Evolutionary conservation across 805 yeast species (phyloP).

Genomic region (Saccharomycopsis oosterbeekiorum): DNA sequence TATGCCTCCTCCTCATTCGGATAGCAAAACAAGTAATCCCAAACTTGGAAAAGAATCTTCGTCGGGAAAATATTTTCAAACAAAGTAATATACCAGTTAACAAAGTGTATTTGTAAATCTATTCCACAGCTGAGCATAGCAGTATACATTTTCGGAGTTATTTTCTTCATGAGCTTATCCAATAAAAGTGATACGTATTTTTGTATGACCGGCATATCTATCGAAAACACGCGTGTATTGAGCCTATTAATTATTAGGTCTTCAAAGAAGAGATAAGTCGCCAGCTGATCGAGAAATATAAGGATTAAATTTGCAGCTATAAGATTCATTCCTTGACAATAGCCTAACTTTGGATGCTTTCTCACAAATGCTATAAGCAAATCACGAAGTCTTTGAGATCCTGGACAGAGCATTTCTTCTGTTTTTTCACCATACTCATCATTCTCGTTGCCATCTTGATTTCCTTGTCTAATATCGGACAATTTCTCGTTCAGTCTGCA

Average conservation of each 20-base stretch:
- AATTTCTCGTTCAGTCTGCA: conserved; percentile 28
- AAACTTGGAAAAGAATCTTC: conserved; percentile 41
- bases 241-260: conserved; percentile 39
- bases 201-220: conserved; percentile 28
- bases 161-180: conserved; percentile 25
- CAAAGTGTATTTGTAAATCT: conserved; percentile 39
- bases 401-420: conserved; percentile 26
- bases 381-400: conserved; percentile 36
- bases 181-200: conserved; percentile 33
- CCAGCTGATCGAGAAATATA: conserved; percentile 37
- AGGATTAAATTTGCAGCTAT: conserved; percentile 43
- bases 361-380: conserved; percentile 41
- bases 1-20: conserved; percentile 23
- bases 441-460: neutral
- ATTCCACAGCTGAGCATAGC: conserved; percentile 31
- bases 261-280: conserved; percentile 44
- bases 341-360: conserved; percentile 40
- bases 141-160: conserved; percentile 31
- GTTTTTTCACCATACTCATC: neutral
- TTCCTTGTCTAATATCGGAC: neutral
- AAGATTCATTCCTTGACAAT: conserved; percentile 54
- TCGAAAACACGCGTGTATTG: conserved; percentile 34
- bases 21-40: conserved; percentile 39
- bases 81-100: conserved; percentile 49
- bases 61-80: conserved; percentile 43